A percentile compares a stretch with the other conserved stretches of the same genome.
These are phyloP conservation scores for Ustilago loliicola DNA, from an alignment of 1,284 basidiomycete species.

Conservation along the genomic window DNA sequence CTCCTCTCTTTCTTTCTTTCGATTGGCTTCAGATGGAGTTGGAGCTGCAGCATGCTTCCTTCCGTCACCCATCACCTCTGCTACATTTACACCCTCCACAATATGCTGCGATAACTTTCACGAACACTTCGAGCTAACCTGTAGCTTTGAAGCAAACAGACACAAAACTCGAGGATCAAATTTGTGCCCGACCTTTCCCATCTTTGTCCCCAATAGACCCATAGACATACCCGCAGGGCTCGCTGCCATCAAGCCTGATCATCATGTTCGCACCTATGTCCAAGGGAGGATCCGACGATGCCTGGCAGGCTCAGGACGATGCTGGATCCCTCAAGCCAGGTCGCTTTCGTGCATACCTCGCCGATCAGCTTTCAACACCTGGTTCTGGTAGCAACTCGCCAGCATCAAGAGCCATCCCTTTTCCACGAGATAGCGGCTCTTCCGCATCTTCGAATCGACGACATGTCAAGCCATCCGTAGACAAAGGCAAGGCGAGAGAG, in stretches of 20 bases:
- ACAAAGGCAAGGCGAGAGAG: conserved; percentile 43
- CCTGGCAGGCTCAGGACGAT: conserved; percentile 52
- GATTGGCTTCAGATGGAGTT: not conserved
- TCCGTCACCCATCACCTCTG: not conserved
- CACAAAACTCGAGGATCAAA: not conserved
- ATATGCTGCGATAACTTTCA: not conserved
- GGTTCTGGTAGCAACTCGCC: conserved; percentile 5
- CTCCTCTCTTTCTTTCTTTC: too few relatives aligned
- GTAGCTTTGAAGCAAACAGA: not conserved
- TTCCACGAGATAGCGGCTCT: conserved; percentile 25
- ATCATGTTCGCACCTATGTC: conserved; percentile 57
- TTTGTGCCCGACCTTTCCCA: not conserved
- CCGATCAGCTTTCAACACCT: conserved; percentile 38
- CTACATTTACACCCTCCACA: not conserved
- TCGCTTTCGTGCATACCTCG: conserved; percentile 50
- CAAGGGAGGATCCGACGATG: conserved; percentile 51
- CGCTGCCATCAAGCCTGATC: not conserved
- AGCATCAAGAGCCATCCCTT: conserved; percentile 33
- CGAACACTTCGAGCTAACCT: not conserved
- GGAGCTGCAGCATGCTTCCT: not conserved
- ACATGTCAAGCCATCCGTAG: conserved; percentile 7
- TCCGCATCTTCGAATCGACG: conserved; percentile 12
- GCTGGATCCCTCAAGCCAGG: conserved; percentile 55
- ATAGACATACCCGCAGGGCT: not conserved
- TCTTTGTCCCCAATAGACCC: not conserved